phyloP scores from a whole-genome alignment of 345 rosid species.

The Eutrema yunnanense region DNA sequence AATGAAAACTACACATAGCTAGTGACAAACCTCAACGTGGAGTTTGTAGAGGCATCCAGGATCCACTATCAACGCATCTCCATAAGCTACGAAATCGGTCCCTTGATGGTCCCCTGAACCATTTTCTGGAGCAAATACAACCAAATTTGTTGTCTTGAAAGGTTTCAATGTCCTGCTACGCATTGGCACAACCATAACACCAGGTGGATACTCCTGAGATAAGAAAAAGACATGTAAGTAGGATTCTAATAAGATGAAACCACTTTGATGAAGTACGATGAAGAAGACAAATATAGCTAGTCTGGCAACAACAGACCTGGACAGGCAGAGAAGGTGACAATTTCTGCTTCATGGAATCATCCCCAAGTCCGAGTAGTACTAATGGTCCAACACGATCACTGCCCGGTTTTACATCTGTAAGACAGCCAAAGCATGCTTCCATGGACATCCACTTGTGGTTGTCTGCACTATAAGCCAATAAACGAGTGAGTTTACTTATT shows the following conservation, averaged over 20 bases:
- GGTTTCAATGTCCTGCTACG: conserved; percentile 65
- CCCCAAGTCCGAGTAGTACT: conserved; percentile 44
- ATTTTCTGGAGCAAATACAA: conserved; percentile 57
- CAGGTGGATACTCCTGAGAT: conserved; percentile 88
- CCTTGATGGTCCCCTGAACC: conserved; percentile 30
- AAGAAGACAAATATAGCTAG: neutral
- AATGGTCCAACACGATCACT: conserved; percentile 63
- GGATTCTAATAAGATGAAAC: neutral
- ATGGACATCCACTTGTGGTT: conserved; percentile 60
- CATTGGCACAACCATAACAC: conserved; percentile 77
- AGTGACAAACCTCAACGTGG: conserved; percentile 51
- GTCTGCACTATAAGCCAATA: conserved; percentile 33
- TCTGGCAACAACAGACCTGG: conserved; percentile 47
- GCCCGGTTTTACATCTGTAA: conserved; percentile 48
- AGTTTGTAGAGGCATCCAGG: conserved; percentile 60
- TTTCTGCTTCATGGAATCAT: conserved; percentile 36
- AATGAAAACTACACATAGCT: neutral
- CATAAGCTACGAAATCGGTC: conserved; percentile 38
- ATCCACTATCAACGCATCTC: conserved; percentile 85
- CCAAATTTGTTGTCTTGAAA: conserved; percentile 70
- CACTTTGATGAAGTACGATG: neutral
- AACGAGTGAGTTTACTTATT: neutral
- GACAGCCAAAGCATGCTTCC: conserved; percentile 47
- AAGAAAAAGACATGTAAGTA: neutral
- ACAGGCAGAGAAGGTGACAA: conserved; percentile 37